Conservation (phyloP, 139 green algal species). For the Pseudopediastrum boryanum region DNA sequence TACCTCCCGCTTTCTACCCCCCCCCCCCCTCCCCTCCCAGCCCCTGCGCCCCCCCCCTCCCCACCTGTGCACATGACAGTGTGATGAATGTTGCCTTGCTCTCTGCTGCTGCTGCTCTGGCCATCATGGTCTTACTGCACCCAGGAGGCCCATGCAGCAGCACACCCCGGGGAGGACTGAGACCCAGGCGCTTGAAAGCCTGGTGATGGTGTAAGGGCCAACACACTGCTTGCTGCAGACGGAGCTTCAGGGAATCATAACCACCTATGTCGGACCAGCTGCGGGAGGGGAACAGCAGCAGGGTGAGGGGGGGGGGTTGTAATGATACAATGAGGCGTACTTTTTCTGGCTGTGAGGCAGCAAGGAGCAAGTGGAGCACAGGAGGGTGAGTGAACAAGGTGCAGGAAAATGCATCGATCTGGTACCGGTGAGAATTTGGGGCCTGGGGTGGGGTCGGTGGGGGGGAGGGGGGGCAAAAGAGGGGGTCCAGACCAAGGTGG, state of each 20-base stretch:
- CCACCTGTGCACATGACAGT: constrained; percentile 64
- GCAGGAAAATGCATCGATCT: too few relatives aligned
- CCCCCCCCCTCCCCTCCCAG: background rate
- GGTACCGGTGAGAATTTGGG: too few relatives aligned
- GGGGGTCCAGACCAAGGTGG: too few relatives aligned
- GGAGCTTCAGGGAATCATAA: constrained; percentile 73
- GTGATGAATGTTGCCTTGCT: constrained; percentile 75
- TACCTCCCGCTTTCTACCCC: too few relatives aligned
- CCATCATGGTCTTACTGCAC: constrained; percentile 90
- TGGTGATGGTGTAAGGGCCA: constrained; percentile 77
- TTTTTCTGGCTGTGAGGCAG: too few relatives aligned
- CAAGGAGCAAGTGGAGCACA: too few relatives aligned
- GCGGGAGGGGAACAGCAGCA: too few relatives aligned
- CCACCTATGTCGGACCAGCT: constrained; percentile 89
- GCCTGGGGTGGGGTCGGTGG: too few relatives aligned
- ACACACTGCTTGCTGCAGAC: constrained; percentile 79
- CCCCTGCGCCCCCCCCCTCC: background rate
- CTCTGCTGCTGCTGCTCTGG: constrained; percentile 71
- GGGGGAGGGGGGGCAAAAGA: too few relatives aligned
- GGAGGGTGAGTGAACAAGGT: too few relatives aligned
- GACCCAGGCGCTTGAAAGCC: constrained; percentile 77
- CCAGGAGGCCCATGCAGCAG: constrained; percentile 89
- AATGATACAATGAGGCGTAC: too few relatives aligned
- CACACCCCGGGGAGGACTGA: constrained; percentile 74
- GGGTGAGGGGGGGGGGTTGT: constrained; percentile 5